Evolutionary conservation across 2,329 filamentous ascomycete species (phyloP).

Genomic region (Fonsecaea erecta): DNA sequence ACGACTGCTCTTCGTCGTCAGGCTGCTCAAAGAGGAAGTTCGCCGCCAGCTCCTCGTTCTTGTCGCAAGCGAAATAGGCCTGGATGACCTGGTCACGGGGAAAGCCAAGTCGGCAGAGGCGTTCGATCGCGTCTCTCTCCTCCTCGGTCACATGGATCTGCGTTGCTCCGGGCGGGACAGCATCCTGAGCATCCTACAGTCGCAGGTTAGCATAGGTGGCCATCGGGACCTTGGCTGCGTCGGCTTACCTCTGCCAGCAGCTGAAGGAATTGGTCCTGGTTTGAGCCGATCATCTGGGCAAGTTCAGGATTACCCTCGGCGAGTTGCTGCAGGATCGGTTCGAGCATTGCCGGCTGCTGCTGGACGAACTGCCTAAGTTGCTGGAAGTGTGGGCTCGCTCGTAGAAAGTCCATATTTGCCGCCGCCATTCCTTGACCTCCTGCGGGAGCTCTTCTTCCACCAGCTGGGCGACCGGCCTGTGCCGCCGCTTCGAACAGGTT

Average conservation of each 20-base stretch:
- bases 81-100: conserved; percentile 92
- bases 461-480: conserved; percentile 59
- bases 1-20: conserved; percentile 53
- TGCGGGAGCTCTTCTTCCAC: conserved; percentile 44
- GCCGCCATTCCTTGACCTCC: conserved; percentile 47
- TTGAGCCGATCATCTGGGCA: conserved; percentile 85
- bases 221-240: not conserved
- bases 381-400: conserved; percentile 96
- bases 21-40: conserved; percentile 99
- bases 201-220: conserved; percentile 8
- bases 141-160: conserved; percentile 92
- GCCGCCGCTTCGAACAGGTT: conserved; percentile 95
- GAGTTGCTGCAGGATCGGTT: conserved; percentile 95
- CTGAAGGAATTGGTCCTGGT: conserved; percentile 91
- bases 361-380: conserved; percentile 96
- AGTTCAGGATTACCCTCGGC: conserved; percentile 93
- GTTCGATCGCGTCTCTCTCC: conserved; percentile 94
- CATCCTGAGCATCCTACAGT: conserved; percentile 58
- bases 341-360: conserved; percentile 97
- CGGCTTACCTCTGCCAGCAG: conserved; percentile 71
- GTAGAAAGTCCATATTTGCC: conserved; percentile 85
- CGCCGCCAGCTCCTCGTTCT: conserved; percentile 97
- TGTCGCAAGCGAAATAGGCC: conserved; percentile 98
- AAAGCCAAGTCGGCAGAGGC: conserved; percentile 93
- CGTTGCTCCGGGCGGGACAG: conserved; percentile 84